These are phyloP conservation scores for Pyropia yezoensis DNA, from an alignment of 23 red algal species.

Conservation along the genomic window DNA sequence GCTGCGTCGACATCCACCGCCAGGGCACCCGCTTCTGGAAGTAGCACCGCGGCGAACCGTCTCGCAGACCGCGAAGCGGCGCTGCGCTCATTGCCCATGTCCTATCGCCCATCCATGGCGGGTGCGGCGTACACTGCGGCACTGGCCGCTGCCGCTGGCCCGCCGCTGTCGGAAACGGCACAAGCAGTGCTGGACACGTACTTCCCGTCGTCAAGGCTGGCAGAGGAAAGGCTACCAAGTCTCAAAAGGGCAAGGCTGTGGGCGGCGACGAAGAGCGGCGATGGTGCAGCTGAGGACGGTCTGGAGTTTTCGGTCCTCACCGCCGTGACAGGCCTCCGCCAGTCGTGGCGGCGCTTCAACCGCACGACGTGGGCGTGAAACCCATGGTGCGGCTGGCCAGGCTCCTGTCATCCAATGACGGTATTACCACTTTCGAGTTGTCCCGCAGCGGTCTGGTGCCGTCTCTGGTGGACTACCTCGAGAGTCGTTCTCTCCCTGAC, in stretches of 20 bases:
- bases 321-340: no score
- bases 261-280: no score
- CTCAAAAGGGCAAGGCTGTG: no score
- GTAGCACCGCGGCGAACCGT: neutral
- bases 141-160: neutral
- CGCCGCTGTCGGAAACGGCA: neutral
- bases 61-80: neutral
- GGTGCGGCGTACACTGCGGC: neutral
- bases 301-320: no score
- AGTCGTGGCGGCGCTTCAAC: no score
- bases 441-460: conserved; percentile 46
- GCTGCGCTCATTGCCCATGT: neutral
- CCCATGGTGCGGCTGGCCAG: conserved; percentile 21
- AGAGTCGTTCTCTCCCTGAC: neutral
- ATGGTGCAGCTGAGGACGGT: no score
- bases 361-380: neutral
- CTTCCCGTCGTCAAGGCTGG: no score
- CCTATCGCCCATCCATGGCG: neutral
- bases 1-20: neutral
- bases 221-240: no score
- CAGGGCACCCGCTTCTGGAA: neutral
- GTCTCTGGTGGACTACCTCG: conserved; percentile 46
- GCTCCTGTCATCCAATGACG: conserved; percentile 21
- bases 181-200: no score
- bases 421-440: conserved; percentile 61